Conservation (phyloP, 2,329 filamentous ascomycete genomes). For the Paraphaeosphaeria minitans region DNA sequence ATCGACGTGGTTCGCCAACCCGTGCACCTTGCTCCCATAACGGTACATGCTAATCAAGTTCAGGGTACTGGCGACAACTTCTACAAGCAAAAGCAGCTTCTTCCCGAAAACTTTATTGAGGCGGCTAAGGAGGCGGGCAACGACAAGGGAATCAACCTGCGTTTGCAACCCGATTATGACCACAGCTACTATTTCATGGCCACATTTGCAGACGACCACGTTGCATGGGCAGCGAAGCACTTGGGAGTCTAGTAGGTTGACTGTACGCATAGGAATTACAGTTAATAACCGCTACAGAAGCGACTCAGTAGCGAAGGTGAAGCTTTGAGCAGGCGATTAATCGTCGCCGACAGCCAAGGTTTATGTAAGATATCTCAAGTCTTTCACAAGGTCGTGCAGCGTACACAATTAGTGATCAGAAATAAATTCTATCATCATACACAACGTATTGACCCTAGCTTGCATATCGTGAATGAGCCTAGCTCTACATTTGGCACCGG, state of each 20-base stretch:
- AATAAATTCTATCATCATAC: background rate
- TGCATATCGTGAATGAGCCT: background rate
- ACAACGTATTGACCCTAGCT: background rate
- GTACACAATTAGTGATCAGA: background rate
- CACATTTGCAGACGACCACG: conserved; percentile 85
- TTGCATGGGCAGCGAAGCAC: conserved; percentile 89
- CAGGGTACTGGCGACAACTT: conserved; percentile 94
- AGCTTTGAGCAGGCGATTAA: conserved; percentile 25
- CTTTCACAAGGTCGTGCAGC: background rate
- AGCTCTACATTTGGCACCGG: too few relatives aligned
- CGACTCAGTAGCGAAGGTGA: conserved; percentile 29
- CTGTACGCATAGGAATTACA: background rate
- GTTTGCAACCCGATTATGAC: conserved; percentile 91
- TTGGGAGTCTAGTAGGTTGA: conserved; percentile 61
- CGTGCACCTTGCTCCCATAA: background rate
- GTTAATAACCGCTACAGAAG: conserved; percentile 43
- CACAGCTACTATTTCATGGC: conserved; percentile 98
- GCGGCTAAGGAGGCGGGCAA: conserved; percentile 78
- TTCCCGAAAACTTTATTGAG: conserved; percentile 89
- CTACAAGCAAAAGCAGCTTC: conserved; percentile 89
- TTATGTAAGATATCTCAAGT: background rate
- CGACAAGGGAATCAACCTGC: conserved; percentile 70
- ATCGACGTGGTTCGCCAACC: conserved; percentile 77
- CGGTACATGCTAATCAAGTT: conserved; percentile 9
- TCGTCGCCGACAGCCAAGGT: background rate